phyloP scores from a whole-genome alignment of 2,329 filamentous ascomycete genomes.

The Blastomyces silverae region DNA sequence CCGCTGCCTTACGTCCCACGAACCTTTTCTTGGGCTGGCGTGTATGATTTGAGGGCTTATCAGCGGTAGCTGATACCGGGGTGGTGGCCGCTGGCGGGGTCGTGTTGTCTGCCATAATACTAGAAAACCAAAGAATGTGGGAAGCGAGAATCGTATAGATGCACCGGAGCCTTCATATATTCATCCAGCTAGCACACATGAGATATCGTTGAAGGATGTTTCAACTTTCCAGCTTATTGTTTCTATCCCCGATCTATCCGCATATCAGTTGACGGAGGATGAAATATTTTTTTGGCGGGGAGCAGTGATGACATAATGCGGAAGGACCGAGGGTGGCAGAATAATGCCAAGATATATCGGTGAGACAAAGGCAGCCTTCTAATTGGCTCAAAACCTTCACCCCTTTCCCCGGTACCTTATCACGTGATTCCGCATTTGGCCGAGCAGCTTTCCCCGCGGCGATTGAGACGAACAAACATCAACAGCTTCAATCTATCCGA shows the following conservation, averaged over 20 bases:
- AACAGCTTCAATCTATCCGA: not conserved
- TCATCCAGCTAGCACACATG: not conserved
- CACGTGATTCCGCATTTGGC: constrained; percentile 1
- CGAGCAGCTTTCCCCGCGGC: not conserved
- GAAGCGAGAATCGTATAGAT: not conserved
- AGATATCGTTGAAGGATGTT: not conserved
- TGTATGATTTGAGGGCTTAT: constrained; percentile 24
- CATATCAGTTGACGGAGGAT: too few species aligned
- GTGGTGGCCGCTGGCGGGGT: not conserved
- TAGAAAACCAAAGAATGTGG: not conserved
- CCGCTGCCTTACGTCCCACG: constrained; percentile 70
- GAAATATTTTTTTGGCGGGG: constrained; percentile 6
- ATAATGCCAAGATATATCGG: not conserved
- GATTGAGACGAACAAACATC: not conserved
- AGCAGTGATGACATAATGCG: constrained; percentile 9
- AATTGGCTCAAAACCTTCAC: not conserved
- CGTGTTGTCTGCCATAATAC: not conserved
- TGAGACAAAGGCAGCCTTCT: not conserved
- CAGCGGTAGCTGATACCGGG: not conserved
- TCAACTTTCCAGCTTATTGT: not conserved
- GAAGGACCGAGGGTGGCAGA: not conserved
- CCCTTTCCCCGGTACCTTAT: not conserved
- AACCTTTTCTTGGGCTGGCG: constrained; percentile 86
- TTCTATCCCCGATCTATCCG: not conserved
- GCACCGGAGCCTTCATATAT: not conserved